phyloP scores from a whole-genome alignment of 352 stramenopile genomes.

The Phytophthora agathidicida region DNA sequence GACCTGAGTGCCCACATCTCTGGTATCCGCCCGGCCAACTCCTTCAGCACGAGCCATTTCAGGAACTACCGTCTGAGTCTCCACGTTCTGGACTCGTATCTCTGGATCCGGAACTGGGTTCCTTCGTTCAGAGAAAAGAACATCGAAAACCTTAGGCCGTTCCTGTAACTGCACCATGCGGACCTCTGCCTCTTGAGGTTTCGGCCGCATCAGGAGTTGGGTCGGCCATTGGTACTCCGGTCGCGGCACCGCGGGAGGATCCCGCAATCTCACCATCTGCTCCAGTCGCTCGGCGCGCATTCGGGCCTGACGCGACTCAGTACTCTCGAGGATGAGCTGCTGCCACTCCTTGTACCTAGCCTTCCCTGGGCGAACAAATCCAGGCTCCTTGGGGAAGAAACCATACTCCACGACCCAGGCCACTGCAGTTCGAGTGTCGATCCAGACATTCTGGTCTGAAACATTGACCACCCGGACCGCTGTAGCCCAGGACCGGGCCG shows the following conservation, averaged over 20 bases:
- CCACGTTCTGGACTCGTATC: too few species aligned
- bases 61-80: too few species aligned
- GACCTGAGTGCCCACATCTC: too few species aligned
- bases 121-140: not conserved
- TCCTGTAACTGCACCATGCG: not conserved
- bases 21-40: too few species aligned
- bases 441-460: not conserved
- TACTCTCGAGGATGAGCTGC: conserved; percentile 2
- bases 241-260: not conserved
- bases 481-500: not conserved
- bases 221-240: not conserved
- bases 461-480: conserved; percentile 9
- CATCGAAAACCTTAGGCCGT: not conserved
- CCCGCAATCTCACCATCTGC: not conserved
- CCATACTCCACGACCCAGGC: not conserved
- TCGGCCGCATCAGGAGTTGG: not conserved
- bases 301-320: not conserved
- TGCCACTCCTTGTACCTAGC: not conserved
- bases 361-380: not conserved
- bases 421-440: not conserved
- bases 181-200: not conserved
- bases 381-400: not conserved
- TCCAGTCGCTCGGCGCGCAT: not conserved
- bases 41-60: too few species aligned
- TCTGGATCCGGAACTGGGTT: too few species aligned